phyloP scores from a whole-genome alignment of 306 rosid species.

The Alnus glutinosa region DNA sequence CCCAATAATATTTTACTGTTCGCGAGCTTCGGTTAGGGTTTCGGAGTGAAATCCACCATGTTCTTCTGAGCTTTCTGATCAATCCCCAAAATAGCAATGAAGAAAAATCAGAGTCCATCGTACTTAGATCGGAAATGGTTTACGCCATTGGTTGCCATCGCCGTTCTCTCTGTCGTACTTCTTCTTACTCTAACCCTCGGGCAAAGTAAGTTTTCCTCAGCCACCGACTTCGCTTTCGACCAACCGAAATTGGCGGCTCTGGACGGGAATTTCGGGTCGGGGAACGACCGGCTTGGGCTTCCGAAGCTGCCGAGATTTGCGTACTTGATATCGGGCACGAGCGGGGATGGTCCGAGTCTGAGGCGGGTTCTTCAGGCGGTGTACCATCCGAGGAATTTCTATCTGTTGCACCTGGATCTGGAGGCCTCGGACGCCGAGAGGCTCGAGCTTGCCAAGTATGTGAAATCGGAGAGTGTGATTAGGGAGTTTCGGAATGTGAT shows the following conservation, averaged over 20 bases:
- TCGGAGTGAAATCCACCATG: neutral
- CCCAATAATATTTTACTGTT: too few species aligned
- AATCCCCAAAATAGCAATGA: constrained; percentile 31
- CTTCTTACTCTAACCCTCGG: constrained; percentile 31
- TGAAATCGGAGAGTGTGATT: constrained; percentile 48
- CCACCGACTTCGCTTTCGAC: constrained; percentile 15
- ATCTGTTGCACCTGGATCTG: constrained; percentile 79
- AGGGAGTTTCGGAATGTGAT: constrained; percentile 67
- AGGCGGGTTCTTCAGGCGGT: constrained; percentile 74
- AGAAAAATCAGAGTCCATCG: constrained; percentile 41
- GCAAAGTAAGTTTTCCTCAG: constrained; percentile 36
- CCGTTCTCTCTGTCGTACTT: constrained; percentile 38
- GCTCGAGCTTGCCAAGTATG: constrained; percentile 68
- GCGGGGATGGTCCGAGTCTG: constrained; percentile 59
- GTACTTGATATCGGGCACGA: constrained; percentile 58
- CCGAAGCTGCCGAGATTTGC: constrained; percentile 76
- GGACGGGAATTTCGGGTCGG: constrained; percentile 5
- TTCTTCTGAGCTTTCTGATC: neutral
- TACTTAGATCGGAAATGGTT: constrained; percentile 52
- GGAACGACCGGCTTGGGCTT: constrained; percentile 27
- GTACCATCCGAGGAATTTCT: constrained; percentile 81
- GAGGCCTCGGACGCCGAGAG: constrained; percentile 81
- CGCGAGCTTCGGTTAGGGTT: neutral
- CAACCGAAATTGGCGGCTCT: constrained; percentile 22
- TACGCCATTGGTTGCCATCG: constrained; percentile 34